Evolutionary conservation across 768 basidiomycete species (phyloP), one percentile per base, ranked within the genome.

Genomic region (Epithele typhae): DNA sequence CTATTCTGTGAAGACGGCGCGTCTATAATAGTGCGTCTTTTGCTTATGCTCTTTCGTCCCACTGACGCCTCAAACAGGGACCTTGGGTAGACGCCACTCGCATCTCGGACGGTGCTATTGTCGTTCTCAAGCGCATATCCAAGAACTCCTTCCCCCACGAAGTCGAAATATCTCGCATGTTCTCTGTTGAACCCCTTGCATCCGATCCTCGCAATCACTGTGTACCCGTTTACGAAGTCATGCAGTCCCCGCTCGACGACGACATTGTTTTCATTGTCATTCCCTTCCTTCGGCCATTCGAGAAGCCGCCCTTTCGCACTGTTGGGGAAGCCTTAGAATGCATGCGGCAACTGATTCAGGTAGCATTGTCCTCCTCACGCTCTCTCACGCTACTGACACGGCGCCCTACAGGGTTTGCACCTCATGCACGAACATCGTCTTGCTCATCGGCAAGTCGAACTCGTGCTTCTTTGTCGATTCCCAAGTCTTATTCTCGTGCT

Each of bases 301-400:
- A 61, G 24, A 46, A 63, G 15, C 67, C 66, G 1, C 57, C 34
- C 0, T 68, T 70, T 37, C 49, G 60, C 12, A 67, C 66, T 0
- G 42, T 70, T 10, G 67, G 69, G 1, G 70, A 73, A 48, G 63
- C 57, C 0, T 27, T 71, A 0, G 64, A 65, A 5, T 70, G 60
- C 39, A 52, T 69, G 21, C 43, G 57, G 0, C 27, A 30, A 30
- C 8, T 14, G 8, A 7, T 30, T 14, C 8, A 30, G 27, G 27
- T 30, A 30, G 8, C 8, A n/a, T n/a, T 14, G 27, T 30, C 27
- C 8, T 14, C 14, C 8, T 30, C 8, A 30, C 8, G 8, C 14
- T 30, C 14, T 7, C 8, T 30, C 14, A 30, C 27, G 27, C 8
- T 30, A 30, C 27, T 14, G 7, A 30, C 27, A 7, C 14, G 27